These are phyloP conservation scores for Pichia membranifaciens DNA, from an alignment of 805 yeast genomes.

Conservation along the genomic window DNA sequence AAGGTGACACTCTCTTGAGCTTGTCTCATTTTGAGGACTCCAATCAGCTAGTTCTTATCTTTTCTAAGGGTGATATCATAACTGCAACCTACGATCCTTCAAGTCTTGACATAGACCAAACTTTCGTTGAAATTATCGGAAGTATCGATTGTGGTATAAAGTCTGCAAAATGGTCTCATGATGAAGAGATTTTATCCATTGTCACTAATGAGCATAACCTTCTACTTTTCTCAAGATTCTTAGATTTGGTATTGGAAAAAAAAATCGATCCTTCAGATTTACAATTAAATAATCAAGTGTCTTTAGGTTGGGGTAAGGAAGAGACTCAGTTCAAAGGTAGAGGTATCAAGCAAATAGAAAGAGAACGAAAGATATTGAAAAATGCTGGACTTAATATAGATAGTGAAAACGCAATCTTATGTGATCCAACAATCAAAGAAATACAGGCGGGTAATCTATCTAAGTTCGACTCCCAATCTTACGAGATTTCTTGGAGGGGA, in stretches of 20 bases:
- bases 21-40: constrained; percentile 67
- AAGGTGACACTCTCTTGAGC: constrained; percentile 40
- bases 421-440: constrained; percentile 85
- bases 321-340: constrained; percentile 96
- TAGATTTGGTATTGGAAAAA: constrained; percentile 74
- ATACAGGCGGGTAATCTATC: constrained; percentile 66
- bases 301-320: constrained; percentile 97
- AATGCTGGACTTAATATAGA: constrained; percentile 66
- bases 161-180: constrained; percentile 83
- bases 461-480: constrained; percentile 42
- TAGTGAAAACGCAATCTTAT: constrained; percentile 44
- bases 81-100: constrained; percentile 53
- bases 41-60: constrained; percentile 59
- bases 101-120: constrained; percentile 42
- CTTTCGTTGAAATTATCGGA: constrained; percentile 74
- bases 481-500: constrained; percentile 84
- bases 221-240: constrained; percentile 62
- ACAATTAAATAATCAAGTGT: constrained; percentile 69
- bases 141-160: constrained; percentile 69
- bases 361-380: constrained; percentile 50
- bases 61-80: constrained; percentile 71
- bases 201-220: constrained; percentile 58
- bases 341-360: constrained; percentile 77
- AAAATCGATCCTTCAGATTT: constrained; percentile 57
- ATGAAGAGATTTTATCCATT: constrained; percentile 77